These are phyloP conservation scores for Talaromyces verruculosus DNA, from an alignment of 2,329 filamentous ascomycete species.

Conservation along the genomic window DNA sequence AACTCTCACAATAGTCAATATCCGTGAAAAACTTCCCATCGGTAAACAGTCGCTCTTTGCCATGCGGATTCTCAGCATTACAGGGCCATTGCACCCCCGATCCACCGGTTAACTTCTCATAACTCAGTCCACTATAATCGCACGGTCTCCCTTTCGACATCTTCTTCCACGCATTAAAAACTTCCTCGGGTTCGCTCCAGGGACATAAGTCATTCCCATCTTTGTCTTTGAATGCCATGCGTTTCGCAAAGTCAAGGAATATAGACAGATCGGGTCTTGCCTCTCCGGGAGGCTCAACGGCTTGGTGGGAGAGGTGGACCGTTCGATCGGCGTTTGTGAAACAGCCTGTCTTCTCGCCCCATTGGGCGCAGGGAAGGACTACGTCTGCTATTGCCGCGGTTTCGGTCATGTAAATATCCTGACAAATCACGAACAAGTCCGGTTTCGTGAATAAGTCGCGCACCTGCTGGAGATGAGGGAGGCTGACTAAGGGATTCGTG, in stretches of 20 bases:
- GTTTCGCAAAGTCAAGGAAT: conserved; percentile 35
- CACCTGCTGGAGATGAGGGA: conserved; percentile 36
- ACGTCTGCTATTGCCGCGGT: conserved; percentile 41
- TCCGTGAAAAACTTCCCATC: conserved; percentile 40
- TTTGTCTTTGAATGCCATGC: conserved; percentile 40
- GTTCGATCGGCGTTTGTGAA: conserved; percentile 44
- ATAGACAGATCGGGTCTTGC: conserved; percentile 39
- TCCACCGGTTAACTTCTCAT: conserved; percentile 38
- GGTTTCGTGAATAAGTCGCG: conserved; percentile 35
- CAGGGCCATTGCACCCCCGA: conserved; percentile 44
- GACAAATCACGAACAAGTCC: conserved; percentile 36
- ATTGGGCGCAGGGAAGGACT: conserved; percentile 40
- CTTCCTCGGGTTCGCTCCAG: conserved; percentile 34
- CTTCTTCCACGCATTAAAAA: conserved; percentile 40
- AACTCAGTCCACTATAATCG: conserved; percentile 37
- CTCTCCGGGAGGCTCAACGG: conserved; percentile 41
- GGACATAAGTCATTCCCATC: conserved; percentile 34
- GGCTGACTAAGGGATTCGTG: conserved; percentile 42
- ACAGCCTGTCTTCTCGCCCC: conserved; percentile 42
- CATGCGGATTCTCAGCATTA: conserved; percentile 34
- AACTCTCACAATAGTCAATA: conserved; percentile 39
- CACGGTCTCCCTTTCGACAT: conserved; percentile 37
- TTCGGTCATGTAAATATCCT: conserved; percentile 43
- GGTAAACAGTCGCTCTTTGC: conserved; percentile 37
- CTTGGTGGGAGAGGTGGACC: conserved; percentile 40